Base-by-base conservation (phyloP, 2,329 filamentous ascomycete species). In the Metarhizium album region DNA sequence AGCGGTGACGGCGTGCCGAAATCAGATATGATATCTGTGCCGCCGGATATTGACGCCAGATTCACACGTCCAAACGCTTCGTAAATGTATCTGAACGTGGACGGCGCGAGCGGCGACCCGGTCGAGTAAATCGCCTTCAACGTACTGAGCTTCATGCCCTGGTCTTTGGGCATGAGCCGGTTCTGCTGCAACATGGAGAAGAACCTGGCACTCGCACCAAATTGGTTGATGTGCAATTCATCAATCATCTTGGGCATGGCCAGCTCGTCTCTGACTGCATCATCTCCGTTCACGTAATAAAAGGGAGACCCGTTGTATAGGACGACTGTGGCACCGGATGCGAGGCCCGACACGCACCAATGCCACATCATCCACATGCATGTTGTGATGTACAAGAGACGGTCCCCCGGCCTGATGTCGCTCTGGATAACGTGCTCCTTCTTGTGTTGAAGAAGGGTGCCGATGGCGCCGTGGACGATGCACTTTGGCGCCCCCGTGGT, bases 321-420 rank as follows among this genome's bases (percentile, higher is more conserved):
- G 31, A 46, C 23, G 43, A 46, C 18, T 14, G 43, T 46, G 14
- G 24, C 43, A 13, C 43, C 43, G 4, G 43, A 46, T 4, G 43
- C 43, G 7, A 46, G 43, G 24, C 43, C 43, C 13, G 43, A 46
- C 43, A 46, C 43, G n/a, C 16, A 46, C 43, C 43, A 46, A 16
- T 46, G 43, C 43, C 43, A 46, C 43, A 46, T 46, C 43, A 46
- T 46, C 43, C 43, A 46, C 43, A 46, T 46, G 16, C 43, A 46
- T 20, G 43, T 46, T 1, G 43, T 46, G 22, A 46, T 46, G 43
- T 46, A 46, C 24, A 46, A 31, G 24, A 46, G 43, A 2, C 43
- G 43, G 18, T 46, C 43, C 11, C 43, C 43, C 7, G 43, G 43
- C 16, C 27, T 22, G 16, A 46, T 46, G 22, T 46, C 43, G 14